Percentiles rank a stretch among this genome's conserved stretches.
phyloP scores from a whole-genome alignment of 345 rosid genomes.

The Eucalyptus marginata region DNA sequence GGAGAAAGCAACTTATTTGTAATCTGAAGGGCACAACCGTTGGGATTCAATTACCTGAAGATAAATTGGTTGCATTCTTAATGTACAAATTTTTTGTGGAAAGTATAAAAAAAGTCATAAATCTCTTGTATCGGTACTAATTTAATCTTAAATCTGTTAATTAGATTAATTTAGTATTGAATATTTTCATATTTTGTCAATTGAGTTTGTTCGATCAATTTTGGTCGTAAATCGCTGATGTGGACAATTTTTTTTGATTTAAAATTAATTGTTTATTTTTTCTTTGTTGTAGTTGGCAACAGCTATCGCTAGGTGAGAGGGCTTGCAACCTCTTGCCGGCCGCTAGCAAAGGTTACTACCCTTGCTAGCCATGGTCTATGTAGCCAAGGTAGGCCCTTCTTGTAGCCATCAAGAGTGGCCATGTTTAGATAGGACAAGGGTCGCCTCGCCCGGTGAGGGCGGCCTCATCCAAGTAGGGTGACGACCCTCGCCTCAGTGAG shows the following conservation, averaged over 20 bases:
- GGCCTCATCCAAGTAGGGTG: neutral
- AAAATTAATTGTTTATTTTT: too few relatives aligned
- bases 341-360: too few relatives aligned
- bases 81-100: neutral
- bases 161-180: too few relatives aligned
- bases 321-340: too few relatives aligned
- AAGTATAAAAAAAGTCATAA: neutral
- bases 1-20: neutral
- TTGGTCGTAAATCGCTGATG: accelerated
- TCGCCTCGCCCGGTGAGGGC: neutral
- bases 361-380: too few relatives aligned
- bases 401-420: neutral
- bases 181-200: too few relatives aligned
- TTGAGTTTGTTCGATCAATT: accelerated
- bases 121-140: too few relatives aligned
- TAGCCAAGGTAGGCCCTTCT: neutral
- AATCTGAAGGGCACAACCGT: neutral
- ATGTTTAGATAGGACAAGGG: neutral
- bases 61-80: neutral
- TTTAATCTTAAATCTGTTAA: too few relatives aligned
- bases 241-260: too few relatives aligned
- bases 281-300: neutral
- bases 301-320: too few relatives aligned
- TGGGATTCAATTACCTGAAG: neutral
- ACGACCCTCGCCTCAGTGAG: neutral